phyloP scores from a whole-genome alignment of 2,329 filamentous ascomycete genomes.

The Cladosporium sp. region DNA sequence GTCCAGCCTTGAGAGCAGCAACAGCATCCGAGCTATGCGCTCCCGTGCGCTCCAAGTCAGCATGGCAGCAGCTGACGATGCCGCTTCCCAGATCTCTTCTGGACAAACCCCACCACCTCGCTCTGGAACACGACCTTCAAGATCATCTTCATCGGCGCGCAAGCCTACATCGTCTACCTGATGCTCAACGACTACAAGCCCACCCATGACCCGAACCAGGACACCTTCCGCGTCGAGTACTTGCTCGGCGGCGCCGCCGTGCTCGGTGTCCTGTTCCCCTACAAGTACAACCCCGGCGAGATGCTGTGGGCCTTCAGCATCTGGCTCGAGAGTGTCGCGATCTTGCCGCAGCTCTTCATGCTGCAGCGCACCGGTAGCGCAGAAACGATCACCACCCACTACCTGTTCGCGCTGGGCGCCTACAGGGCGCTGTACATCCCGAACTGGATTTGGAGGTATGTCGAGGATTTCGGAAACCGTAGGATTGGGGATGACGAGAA shows the following conservation, averaged over 20 bases:
- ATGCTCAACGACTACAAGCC: constrained; percentile 98
- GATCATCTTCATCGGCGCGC: constrained; percentile 83
- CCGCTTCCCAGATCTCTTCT: constrained; percentile 65
- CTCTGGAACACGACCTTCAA: constrained; percentile 95
- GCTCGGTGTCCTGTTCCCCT: constrained; percentile 76
- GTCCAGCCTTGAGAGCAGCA: constrained; percentile 1
- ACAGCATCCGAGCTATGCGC: no score
- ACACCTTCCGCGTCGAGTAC: constrained; percentile 97
- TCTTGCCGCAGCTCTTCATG: constrained; percentile 96
- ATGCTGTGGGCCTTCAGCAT: constrained; percentile 97
- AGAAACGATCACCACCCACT: constrained; percentile 98
- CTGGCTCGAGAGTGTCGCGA: constrained; percentile 95
- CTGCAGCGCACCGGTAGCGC: constrained; percentile 94
- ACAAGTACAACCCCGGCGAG: constrained; percentile 72
- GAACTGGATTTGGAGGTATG: constrained; percentile 80
- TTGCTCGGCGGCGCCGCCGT: constrained; percentile 74
- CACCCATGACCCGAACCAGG: constrained; percentile 91
- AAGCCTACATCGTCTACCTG: constrained; percentile 91
- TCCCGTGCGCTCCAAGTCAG: no score
- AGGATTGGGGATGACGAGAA: background rate
- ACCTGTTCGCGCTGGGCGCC: constrained; percentile 84
- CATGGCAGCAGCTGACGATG: background rate
- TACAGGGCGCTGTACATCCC: constrained; percentile 96
- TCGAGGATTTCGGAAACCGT: background rate
- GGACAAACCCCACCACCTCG: constrained; percentile 55